Base-by-base conservation (phyloP, 176 grass and related monocot species). In the Zizania latifolia region DNA sequence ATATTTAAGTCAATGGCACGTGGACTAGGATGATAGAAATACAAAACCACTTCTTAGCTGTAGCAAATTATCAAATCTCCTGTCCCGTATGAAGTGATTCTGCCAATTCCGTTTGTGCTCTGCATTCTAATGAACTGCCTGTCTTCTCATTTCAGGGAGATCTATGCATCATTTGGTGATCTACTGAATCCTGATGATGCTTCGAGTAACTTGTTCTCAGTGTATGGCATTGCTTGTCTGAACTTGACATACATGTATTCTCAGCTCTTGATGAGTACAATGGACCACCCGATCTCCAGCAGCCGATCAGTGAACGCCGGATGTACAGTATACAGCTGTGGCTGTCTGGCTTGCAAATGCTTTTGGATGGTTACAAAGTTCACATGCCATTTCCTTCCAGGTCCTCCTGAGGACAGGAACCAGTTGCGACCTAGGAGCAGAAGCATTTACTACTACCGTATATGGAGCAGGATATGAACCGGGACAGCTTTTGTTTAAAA, bases 111-210 rank as follows among this genome's bases (percentile, higher is more conserved):
- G 7, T 60, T 68, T 44, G 44, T 48, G 44, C 44, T 48, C 6
- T 48, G 15, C 16, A 48, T 48, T 70, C 19, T 71, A 19, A 70
- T 43, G 2, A 8, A 43, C 44, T 46, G 3, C 3, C 2, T 0
- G 1, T 12, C 0, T 62, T 66, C 4, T 54, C 8, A 6, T 78
- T 26, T 10, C 21, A 87, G 87, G 56, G 91, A 90, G 64, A 73
- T 93, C n/a, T 92, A 86, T 81, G 86, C 75, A 33, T 92, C 90
- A 3, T 92, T 92, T 62, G 90, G 83, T 74, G 83, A 86, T 13
- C 75, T 92, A n/a, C n/a, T n/a, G n/a, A n/a, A n/a, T n/a, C 2
- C 36, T 89, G 58, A 86, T 89, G 86, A 38, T 89, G 80, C 83
- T 89, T 5, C n/a, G n/a, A n/a, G n/a, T n/a, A n/a, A n/a, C n/a